Evolutionary conservation across 192 early-diverging fungal species (phyloP).

Genomic region (Thamnidium elegans): DNA sequence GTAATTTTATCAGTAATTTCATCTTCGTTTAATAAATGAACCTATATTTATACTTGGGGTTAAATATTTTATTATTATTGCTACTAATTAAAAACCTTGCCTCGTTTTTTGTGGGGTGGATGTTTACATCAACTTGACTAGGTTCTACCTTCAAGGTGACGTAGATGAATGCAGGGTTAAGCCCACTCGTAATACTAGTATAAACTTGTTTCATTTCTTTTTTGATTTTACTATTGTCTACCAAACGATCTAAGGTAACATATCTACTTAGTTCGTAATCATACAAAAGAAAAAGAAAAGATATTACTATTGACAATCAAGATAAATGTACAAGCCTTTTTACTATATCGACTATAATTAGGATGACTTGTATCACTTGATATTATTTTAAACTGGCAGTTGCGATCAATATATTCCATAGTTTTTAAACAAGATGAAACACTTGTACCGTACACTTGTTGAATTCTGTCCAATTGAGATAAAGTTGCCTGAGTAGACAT

Average conservation of each 20-base stretch:
- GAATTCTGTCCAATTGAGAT: background rate
- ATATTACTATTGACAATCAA: conserved; percentile 11
- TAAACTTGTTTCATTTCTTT: background rate
- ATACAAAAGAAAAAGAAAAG: no score
- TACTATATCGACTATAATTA: background rate
- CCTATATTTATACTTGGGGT: background rate
- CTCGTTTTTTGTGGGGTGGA: conserved; percentile 15
- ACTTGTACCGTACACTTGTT: background rate
- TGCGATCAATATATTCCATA: background rate
- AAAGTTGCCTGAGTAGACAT: background rate
- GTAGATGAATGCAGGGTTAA: conserved; percentile 2
- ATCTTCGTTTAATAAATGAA: background rate
- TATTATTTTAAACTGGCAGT: background rate
- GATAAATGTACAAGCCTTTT: background rate
- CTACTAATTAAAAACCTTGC: background rate
- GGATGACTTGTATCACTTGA: background rate
- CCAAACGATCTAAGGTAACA: conserved; percentile 2
- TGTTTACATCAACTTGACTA: conserved; percentile 13
- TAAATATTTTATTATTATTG: background rate
- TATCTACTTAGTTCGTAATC: no score
- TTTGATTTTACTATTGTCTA: conserved; percentile 2
- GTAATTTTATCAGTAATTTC: background rate
- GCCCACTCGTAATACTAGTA: no score
- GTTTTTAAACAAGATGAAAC: background rate
- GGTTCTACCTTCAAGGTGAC: background rate